Evolutionary conservation across 495 filamentous ascomycete genomes (phyloP).

Genomic region (Podospora pseudoanserina): DNA sequence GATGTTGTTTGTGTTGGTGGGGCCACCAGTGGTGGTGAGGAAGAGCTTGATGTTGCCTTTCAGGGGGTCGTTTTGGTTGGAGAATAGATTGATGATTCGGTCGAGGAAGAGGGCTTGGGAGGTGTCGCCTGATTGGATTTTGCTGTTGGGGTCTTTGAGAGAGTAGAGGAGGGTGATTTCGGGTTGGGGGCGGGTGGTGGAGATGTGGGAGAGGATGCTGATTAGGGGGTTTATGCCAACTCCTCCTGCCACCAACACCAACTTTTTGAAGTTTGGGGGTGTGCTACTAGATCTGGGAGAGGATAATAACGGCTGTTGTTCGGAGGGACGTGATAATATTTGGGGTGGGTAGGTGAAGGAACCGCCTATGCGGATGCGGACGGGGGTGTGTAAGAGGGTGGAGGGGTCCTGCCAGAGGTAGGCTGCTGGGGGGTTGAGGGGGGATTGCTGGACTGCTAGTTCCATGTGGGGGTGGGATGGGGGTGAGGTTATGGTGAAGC

Average conservation of each 20-base stretch:
- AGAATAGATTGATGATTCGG: slow-evolving; percentile 38
- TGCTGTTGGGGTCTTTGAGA: slow-evolving; percentile 33
- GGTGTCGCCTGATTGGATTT: not conserved
- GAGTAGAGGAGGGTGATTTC: slow-evolving; percentile 37
- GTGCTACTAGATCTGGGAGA: too few relatives aligned
- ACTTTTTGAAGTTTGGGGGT: slow-evolving; percentile 36
- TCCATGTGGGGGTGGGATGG: slow-evolving; percentile 42
- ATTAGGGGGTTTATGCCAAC: slow-evolving; percentile 74
- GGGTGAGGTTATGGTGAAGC: slow-evolving; percentile 83
- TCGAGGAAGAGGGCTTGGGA: slow-evolving; percentile 43
- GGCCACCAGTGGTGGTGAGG: slow-evolving; percentile 25
- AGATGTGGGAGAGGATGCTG: slow-evolving; percentile 43
- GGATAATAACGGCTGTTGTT: too few relatives aligned
- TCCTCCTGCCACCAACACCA: slow-evolving; percentile 76
- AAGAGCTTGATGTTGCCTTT: slow-evolving; percentile 35
- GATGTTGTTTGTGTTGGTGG: not conserved
- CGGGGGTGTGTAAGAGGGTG: slow-evolving; percentile 53
- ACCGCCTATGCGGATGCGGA: slow-evolving; percentile 71
- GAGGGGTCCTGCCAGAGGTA: slow-evolving; percentile 63
- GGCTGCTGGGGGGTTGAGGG: slow-evolving; percentile 50
- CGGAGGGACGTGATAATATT: slow-evolving; percentile 26
- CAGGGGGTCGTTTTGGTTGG: slow-evolving; percentile 14
- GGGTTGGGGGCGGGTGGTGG: not conserved
- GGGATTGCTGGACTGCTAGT: slow-evolving; percentile 31
- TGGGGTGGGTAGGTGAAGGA: slow-evolving; percentile 72